Evolutionary conservation across 2,329 filamentous ascomycete species (phyloP), one percentile per base, ranked within the genome.

Genomic region (Colletotrichum tofieldiae): DNA sequence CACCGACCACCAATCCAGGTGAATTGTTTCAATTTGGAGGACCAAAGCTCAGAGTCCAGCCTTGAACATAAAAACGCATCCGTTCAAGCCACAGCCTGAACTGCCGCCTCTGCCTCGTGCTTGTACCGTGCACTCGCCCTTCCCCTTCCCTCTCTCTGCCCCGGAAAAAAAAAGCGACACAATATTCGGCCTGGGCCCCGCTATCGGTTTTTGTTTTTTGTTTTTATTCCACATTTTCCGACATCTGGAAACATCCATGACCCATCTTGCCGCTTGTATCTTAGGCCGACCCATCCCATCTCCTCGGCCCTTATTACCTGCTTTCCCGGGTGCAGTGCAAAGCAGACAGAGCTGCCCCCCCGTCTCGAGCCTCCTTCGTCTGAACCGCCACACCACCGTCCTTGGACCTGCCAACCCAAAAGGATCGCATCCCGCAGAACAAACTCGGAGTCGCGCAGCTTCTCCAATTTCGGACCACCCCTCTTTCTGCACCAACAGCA

Each of bases 191-290:
- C 43, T 26, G 23, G 20, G 55, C 58, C 68, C 68, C 65, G 56
- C 65, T 71, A 63, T 68, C 58, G 47, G 29, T 39, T 56, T 52
- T 63, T 67, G 32, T 49, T 41, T n/a, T 47, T 55, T 29, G 35
- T 66, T 45, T 32, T 54, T 43, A 43, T 26, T 32, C 12, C 26
- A 26, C 63, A 26, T 26, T 29, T 37, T 58, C 49, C 67, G 49
- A 32, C 58, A 41, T 72, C 69, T 72, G 69, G 69, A 72, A 72
- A 68, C 69, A 68, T 72, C 69, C 69, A 72, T 63, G 69, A 68
- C 69, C 69, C 69, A 72, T 69, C 47, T 64, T 37, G 69, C 45
- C 64, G 65, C 69, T 67, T 23, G 58, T 59, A 52, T 58, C 18
- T 63, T 58, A 47, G 26, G 41, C 56, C 65, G 69, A 72, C 58